phyloP scores from a whole-genome alignment of 2,329 filamentous ascomycete genomes.

The Aspergillus sp. region DNA sequence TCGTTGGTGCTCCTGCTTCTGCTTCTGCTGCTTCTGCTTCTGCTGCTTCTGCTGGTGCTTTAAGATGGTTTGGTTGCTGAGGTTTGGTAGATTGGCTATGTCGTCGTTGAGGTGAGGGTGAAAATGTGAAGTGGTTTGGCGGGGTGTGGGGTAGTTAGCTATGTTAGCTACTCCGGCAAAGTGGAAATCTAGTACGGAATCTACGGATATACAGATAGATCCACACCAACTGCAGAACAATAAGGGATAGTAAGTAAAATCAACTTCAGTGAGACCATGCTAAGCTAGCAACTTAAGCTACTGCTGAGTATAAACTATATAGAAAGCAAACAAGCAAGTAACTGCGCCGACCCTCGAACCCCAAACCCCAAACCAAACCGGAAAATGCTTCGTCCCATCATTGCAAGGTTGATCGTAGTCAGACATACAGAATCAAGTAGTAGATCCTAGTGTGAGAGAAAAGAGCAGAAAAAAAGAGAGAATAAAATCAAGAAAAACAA shows the following conservation, averaged over 20 bases:
- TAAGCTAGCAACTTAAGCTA: background rate
- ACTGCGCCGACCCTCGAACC: background rate
- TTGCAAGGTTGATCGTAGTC: slow-evolving; percentile 9
- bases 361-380: background rate
- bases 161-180: background rate
- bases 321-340: background rate
- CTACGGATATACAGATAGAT: background rate
- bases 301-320: background rate
- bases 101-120: too few relatives aligned
- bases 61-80: background rate
- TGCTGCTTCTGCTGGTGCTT: background rate
- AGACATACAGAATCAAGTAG: slow-evolving; percentile 5
- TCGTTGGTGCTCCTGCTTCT: slow-evolving; percentile 22
- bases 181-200: background rate
- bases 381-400: slow-evolving; percentile 12
- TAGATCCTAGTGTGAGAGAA: background rate
- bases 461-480: background rate
- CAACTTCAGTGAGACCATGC: background rate
- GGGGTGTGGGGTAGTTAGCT: slow-evolving; percentile 4
- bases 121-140: background rate
- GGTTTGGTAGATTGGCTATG: background rate
- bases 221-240: background rate
- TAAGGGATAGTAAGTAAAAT: background rate
- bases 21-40: slow-evolving; percentile 4
- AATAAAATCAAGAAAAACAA: background rate